Evolutionary conservation across 805 yeast species (phyloP).

Genomic region (Komagataella phaffii): DNA sequence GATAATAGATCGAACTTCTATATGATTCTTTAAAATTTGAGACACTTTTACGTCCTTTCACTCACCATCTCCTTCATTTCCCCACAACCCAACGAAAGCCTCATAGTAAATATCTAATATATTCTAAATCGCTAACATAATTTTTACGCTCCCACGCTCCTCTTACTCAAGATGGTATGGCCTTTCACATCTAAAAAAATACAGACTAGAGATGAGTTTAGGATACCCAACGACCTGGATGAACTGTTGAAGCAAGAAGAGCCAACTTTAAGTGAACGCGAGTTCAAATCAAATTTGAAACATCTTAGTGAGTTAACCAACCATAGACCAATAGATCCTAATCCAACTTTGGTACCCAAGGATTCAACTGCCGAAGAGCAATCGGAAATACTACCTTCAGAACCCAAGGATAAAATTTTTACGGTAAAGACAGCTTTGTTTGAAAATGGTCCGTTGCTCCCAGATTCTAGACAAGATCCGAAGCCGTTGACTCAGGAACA

Average conservation of each 20-base stretch:
- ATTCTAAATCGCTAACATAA: background rate
- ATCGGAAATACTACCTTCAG: background rate
- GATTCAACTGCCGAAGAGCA: background rate
- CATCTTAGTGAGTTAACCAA: background rate
- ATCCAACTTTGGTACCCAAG: conserved; percentile 3
- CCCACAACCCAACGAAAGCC: background rate
- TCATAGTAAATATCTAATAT: background rate
- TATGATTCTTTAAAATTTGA: background rate
- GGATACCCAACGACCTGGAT: conserved; percentile 12
- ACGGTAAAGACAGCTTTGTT: background rate
- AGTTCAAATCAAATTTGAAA: conserved; percentile 11
- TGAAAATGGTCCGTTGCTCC: background rate
- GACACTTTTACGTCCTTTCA: background rate
- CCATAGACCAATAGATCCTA: conserved; percentile 2
- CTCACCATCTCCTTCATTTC: background rate
- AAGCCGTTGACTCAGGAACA: conserved; percentile 5
- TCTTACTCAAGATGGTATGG: conserved; percentile 8
- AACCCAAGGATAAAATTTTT: background rate
- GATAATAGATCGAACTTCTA: conserved; percentile 5
- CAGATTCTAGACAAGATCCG: background rate
- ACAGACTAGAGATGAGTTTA: conserved; percentile 3
- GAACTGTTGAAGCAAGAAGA: conserved; percentile 13
- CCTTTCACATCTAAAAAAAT: background rate
- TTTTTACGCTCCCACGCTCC: background rate
- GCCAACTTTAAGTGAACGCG: conserved; percentile 15